Percentiles rank a stretch among this genome's conserved stretches.
These are phyloP conservation scores for Torrubiellomyces zombiae DNA, from an alignment of 2,329 filamentous ascomycete species.

Conservation along the genomic window DNA sequence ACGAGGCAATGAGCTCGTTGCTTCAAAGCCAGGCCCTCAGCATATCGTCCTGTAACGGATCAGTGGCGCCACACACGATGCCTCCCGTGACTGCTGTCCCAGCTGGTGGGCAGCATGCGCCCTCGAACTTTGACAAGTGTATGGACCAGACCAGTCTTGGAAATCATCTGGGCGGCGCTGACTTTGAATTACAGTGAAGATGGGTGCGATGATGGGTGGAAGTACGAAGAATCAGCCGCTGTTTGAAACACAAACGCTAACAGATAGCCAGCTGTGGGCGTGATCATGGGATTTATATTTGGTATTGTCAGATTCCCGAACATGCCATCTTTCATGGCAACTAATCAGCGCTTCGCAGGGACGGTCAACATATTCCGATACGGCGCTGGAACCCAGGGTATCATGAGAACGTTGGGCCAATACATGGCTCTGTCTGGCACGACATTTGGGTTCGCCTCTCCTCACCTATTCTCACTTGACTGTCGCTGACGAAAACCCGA, in stretches of 20 bases:
- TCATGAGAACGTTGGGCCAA: constrained; percentile 86
- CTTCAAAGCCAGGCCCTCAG: no score
- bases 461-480: background rate
- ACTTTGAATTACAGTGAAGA: constrained; percentile 38
- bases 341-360: constrained; percentile 35
- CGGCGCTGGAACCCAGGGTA: constrained; percentile 80
- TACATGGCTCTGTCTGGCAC: constrained; percentile 93
- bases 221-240: constrained; percentile 46
- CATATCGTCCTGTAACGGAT: background rate
- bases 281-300: constrained; percentile 96
- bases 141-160: constrained; percentile 9
- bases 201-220: constrained; percentile 97
- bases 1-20: no score
- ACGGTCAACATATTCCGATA: constrained; percentile 91
- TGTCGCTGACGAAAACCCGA: constrained; percentile 7
- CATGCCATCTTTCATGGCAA: background rate
- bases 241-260: constrained; percentile 10
- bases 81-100: constrained; percentile 24
- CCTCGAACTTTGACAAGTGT: constrained; percentile 40
- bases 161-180: constrained; percentile 2
- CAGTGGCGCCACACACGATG: constrained; percentile 15
- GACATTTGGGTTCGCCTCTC: constrained; percentile 63
- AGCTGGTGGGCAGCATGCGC: constrained; percentile 25
- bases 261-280: constrained; percentile 56
- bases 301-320: constrained; percentile 45